Base-by-base conservation (phyloP, 176 grass and related monocot species). In the Eragrostis nindensis region DNA sequence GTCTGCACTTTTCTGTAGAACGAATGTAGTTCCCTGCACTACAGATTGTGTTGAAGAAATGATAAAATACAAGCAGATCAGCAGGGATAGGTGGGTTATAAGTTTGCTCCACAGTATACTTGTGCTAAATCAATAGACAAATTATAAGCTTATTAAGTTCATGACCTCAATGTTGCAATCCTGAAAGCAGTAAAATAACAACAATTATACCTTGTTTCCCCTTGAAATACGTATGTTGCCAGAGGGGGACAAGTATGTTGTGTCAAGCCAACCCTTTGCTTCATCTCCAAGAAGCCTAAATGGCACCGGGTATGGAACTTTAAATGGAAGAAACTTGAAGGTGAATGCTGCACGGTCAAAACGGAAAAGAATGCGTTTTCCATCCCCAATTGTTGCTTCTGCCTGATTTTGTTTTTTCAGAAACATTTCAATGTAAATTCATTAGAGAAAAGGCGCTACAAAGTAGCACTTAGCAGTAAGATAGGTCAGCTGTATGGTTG, bases 11-110 rank as follows among this genome's bases (percentile, higher is more conserved):
- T 94, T 98, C 87, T 97, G 94, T 27, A 97, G 76, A 65, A 97
- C 91, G 88, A 98, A 98, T 81, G 95, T 95, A 38, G 92, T 93
- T 78, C 95, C 95, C 95, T 98, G 92, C 86, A 93, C 95, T 98
- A 98, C 73, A 90, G n/a, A 32, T 88, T 88, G 59, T 90, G 88
- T 92, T 73, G 30, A 78, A 82, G 84, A 86, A 45, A 62, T 45
- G 68, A 77, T 72, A 29, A 89, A 84, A 80, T 68, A 76, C 53
- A 89, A 62, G 57, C 15, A 70, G 54, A 59, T 69, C 21, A 70
- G 22, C 66, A 41, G 16, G 25, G 24, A n/a, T 44, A 90, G 5
- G 66, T 29, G 15, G 36, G 13, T 16, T 67, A 81, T 56, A 52
- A 86, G 41, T 41, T 75, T 83, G 40, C 39, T 19, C 3, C 18